These are phyloP conservation scores for Diospyros lotus DNA, from an alignment of 148 eudicot species.

Conservation along the genomic window DNA sequence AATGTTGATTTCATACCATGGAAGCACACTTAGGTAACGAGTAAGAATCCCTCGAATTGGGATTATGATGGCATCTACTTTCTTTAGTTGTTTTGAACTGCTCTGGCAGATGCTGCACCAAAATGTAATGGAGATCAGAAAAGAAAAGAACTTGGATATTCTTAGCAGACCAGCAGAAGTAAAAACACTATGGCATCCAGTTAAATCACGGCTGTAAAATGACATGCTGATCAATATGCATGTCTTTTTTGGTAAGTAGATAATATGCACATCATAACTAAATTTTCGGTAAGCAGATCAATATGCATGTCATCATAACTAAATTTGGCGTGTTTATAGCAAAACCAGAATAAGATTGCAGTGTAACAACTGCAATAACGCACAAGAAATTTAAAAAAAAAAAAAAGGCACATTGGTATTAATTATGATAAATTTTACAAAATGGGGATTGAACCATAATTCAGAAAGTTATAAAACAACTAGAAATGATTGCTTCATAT, in stretches of 20 bases:
- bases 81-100: conserved; percentile 26
- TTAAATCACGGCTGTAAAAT: background rate
- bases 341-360: background rate
- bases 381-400: background rate
- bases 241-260: no score
- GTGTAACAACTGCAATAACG: background rate
- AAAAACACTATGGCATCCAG: background rate
- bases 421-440: background rate
- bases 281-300: no score
- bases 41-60: conserved; percentile 23
- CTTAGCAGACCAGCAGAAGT: background rate
- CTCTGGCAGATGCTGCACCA: conserved; percentile 34
- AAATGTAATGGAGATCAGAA: conserved; percentile 13
- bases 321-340: background rate
- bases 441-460: background rate
- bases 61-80: conserved; percentile 18
- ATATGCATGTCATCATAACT: no score
- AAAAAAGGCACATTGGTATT: background rate
- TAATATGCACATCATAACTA: no score
- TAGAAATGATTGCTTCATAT: background rate
- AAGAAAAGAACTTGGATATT: background rate
- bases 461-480: background rate
- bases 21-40: conserved; percentile 23
- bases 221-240: background rate
- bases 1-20: conserved; percentile 26